These are phyloP conservation scores for Solanum aculeatissimum DNA, from an alignment of 305 asterid species.

Conservation along the genomic window DNA sequence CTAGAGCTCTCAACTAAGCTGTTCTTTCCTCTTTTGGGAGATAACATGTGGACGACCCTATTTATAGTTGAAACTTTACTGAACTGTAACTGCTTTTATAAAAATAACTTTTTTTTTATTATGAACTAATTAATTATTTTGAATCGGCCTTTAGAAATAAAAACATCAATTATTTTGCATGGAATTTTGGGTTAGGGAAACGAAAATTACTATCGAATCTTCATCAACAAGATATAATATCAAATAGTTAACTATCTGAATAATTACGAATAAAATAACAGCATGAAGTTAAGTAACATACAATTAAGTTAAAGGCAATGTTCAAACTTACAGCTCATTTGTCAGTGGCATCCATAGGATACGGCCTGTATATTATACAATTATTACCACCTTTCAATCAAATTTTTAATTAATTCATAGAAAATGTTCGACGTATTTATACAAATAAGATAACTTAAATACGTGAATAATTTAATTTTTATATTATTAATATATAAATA, in stretches of 20 bases:
- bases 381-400: neutral
- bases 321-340: constrained; percentile 2
- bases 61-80: neutral
- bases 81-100: neutral
- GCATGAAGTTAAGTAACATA: neutral
- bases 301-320: neutral
- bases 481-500: no score
- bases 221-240: no score
- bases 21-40: neutral
- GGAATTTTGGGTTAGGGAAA: no score
- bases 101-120: no score
- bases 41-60: neutral
- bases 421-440: neutral
- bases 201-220: no score
- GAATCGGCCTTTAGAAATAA: no score
- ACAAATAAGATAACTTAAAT: neutral
- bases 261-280: no score
- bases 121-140: no score
- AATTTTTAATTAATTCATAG: neutral
- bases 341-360: neutral
- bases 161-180: no score
- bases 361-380: neutral
- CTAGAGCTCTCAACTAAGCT: neutral
- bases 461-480: neutral
- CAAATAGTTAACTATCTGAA: no score